Evolutionary conservation across 306 rosid genomes (phyloP), one percentile per base, ranked within the genome.

Genomic region (Adenanthera pavonina): DNA sequence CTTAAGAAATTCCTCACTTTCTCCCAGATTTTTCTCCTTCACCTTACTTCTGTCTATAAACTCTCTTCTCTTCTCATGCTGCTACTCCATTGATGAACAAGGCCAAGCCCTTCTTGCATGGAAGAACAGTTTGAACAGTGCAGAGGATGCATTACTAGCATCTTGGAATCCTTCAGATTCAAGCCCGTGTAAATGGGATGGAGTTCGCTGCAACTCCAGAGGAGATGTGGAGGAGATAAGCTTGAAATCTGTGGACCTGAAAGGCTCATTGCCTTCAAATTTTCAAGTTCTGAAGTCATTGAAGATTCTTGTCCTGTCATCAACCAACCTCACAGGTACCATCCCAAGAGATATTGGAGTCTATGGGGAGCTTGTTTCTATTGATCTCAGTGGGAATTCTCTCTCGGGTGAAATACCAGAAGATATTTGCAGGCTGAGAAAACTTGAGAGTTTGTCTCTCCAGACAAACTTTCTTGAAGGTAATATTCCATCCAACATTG

Each of bases 211-310:
- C 97, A 85, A 87, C 76, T 77, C 80, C 30, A 82, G 85, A 20
- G 97, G 93, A 36, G 76, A 87, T 11, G 94, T 96, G 34, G 52
- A 77, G 25, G 91, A 93, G 84, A 84, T 96, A 85, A 74, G 69
- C 78, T 52, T 96, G 81, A 90, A 62, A 48, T 75, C 86, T 78
- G 3, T 92, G 77, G 89, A 88, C 59, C 88, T 96, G 80, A 88
- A 91, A 81, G 99, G 99, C 57, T 79, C 93, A 75, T 87, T 96
- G 69, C 99, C 99, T 80, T 85, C 94, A 81, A 92, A 89, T 82
- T 85, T 93, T 59, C 97, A 91, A 35, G 57, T 92, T 83, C 79
- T 96, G 3, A 77, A 72, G 87, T 88, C 88, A 59, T 87, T 96
- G 84, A 88, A 83, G 85, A 69, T 80, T 36, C 86, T 96, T 35